A percentile compares a stretch with the other conserved stretches of the same genome.
Conservation (phyloP, 1,139 yeast genomes). For the Arxiozyma slooffiae region DNA sequence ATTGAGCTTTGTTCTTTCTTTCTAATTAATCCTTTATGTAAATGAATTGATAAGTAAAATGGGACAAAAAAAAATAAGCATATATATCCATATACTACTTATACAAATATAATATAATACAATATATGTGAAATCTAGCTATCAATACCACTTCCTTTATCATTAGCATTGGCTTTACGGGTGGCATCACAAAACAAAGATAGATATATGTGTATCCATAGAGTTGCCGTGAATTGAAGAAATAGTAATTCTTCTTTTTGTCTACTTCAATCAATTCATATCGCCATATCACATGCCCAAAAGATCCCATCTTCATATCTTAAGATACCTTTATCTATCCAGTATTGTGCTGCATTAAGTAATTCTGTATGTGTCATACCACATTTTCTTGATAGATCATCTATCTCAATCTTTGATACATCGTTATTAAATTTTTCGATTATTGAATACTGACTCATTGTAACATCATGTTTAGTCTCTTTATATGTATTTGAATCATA, state of each 20-base stretch:
- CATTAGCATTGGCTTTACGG: background rate
- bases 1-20: no score
- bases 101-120: background rate
- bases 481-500: constrained; percentile 36
- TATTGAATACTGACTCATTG: constrained; percentile 60
- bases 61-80: no score
- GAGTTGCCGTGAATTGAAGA: no score
- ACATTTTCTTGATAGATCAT: constrained; percentile 15
- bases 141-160: background rate
- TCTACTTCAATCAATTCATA: background rate
- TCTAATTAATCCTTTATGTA: no score
- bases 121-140: background rate
- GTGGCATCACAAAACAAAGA: background rate
- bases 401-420: background rate
- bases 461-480: constrained; percentile 5
- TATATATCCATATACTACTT: no score
- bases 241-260: background rate
- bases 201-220: background rate
- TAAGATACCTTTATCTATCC: constrained; percentile 45
- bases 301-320: background rate
- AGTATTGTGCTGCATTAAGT: constrained; percentile 39
- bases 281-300: background rate
- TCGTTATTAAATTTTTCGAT: constrained; percentile 25
- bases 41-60: no score
- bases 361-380: constrained; percentile 25